A percentile compares a stretch with the other conserved stretches of the same genome.
These are phyloP conservation scores for Fusarium lyarnte DNA, from an alignment of 2,329 filamentous ascomycete species.

Conservation along the genomic window DNA sequence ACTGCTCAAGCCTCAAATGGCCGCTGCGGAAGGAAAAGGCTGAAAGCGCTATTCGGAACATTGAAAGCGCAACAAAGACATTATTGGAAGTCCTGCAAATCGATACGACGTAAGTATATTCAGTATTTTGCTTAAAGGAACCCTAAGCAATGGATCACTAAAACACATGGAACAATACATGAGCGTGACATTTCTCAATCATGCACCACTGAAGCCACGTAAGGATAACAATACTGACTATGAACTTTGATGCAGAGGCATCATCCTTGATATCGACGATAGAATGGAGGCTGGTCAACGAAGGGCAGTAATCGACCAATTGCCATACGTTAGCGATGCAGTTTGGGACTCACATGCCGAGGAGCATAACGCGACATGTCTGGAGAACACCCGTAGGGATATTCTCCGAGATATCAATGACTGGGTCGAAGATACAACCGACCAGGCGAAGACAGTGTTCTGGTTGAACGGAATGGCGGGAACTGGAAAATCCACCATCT, in stretches of 20 bases:
- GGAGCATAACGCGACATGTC: not conserved
- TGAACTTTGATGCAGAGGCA: fast-evolving
- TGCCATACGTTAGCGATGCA: not conserved
- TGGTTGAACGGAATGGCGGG: not conserved
- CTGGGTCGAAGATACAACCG: not conserved
- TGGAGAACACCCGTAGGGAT: not conserved
- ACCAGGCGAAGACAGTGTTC: not conserved
- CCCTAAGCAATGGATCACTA: not conserved
- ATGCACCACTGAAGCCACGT: not conserved
- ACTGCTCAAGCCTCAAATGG: constrained; percentile 36
- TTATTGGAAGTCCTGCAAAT: not conserved
- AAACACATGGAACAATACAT: not conserved
- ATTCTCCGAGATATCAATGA: fast-evolving
- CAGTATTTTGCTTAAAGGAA: not conserved
- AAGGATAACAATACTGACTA: not conserved
- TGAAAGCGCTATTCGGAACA: not conserved
- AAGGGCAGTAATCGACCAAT: not conserved
- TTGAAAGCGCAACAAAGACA: not conserved
- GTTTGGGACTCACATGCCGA: not conserved
- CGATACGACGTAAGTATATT: not conserved
- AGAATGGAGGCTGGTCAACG: not conserved
- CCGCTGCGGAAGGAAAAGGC: not conserved
- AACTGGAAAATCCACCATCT: constrained; percentile 35
- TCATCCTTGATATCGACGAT: not conserved
- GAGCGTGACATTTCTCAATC: not conserved